Conservation (phyloP, 106 monocot species). For the Iris macrosiphon region DNA sequence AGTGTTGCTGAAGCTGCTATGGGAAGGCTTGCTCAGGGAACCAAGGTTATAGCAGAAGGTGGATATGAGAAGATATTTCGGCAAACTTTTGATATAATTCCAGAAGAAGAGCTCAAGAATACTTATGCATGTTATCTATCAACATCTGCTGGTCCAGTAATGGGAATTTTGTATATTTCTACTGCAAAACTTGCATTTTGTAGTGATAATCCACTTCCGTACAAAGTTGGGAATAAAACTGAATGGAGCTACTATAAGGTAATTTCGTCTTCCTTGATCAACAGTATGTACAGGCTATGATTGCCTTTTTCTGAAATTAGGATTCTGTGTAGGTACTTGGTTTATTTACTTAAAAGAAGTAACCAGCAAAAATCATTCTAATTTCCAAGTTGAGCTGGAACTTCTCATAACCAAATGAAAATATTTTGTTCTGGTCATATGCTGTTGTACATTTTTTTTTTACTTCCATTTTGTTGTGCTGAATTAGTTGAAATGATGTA, state of each 20-base stretch:
- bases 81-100: slow-evolving; percentile 17
- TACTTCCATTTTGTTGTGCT: no score
- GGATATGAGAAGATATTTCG: slow-evolving; percentile 19
- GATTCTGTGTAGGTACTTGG: no score
- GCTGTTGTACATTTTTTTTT: no score
- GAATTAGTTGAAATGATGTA: no score
- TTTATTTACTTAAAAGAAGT: no score
- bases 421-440: no score
- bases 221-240: slow-evolving; percentile 9
- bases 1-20: slow-evolving; percentile 21
- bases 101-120: slow-evolving; percentile 13
- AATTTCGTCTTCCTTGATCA: background rate
- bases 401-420: no score
- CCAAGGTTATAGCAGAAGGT: slow-evolving; percentile 20
- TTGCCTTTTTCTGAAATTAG: no score
- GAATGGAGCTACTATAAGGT: slow-evolving; percentile 25
- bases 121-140: slow-evolving; percentile 16
- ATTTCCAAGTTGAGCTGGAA: no score
- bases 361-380: no score
- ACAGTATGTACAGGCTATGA: no score
- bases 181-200: slow-evolving; percentile 19
- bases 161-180: slow-evolving; percentile 17
- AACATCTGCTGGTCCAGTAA: slow-evolving; percentile 20
- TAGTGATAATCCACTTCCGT: slow-evolving; percentile 18
- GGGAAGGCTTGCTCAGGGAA: slow-evolving; percentile 15